Conservation (phyloP, 2,329 filamentous ascomycete species). For the Stagonosporopsis rhizophila region DNA sequence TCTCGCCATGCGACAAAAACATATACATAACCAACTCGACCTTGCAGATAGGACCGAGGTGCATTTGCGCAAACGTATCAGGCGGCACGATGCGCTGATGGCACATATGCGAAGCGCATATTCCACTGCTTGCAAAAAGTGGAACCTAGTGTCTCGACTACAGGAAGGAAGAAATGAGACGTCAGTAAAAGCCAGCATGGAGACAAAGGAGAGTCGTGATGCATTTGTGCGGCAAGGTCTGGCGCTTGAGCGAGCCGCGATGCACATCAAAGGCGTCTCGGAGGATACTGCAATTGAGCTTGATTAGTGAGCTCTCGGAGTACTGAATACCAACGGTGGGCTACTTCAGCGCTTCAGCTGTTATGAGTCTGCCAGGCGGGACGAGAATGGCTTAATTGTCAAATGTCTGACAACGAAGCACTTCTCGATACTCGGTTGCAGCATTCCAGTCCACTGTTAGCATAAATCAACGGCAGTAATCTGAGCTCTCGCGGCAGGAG, state of each 20-base stretch:
- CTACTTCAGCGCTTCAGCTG: background rate
- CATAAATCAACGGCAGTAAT: too few species aligned
- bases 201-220: slow-evolving; percentile 23
- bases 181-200: slow-evolving; percentile 23
- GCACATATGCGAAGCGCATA: slow-evolving; percentile 25
- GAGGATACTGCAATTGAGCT: slow-evolving; percentile 10
- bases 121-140: background rate
- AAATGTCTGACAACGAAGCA: too few species aligned
- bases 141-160: slow-evolving; percentile 5
- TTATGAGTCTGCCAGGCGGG: background rate
- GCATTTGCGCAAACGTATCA: slow-evolving; percentile 21
- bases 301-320: background rate
- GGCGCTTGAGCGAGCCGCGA: slow-evolving; percentile 26
- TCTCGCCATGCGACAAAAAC: slow-evolving; percentile 28
- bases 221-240: slow-evolving; percentile 28
- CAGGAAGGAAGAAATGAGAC: slow-evolving; percentile 3
- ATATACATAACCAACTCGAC: slow-evolving; percentile 27
- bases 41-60: background rate
- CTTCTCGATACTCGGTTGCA: too few species aligned
- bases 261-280: slow-evolving; percentile 20
- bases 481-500: too few species aligned
- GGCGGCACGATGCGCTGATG: slow-evolving; percentile 30
- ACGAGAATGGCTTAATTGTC: too few species aligned
- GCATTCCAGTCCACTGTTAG: too few species aligned
- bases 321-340: too few species aligned